Evolutionary conservation across 2,329 filamentous ascomycete species (phyloP).

Genomic region (Xenoacremonium recifei): DNA sequence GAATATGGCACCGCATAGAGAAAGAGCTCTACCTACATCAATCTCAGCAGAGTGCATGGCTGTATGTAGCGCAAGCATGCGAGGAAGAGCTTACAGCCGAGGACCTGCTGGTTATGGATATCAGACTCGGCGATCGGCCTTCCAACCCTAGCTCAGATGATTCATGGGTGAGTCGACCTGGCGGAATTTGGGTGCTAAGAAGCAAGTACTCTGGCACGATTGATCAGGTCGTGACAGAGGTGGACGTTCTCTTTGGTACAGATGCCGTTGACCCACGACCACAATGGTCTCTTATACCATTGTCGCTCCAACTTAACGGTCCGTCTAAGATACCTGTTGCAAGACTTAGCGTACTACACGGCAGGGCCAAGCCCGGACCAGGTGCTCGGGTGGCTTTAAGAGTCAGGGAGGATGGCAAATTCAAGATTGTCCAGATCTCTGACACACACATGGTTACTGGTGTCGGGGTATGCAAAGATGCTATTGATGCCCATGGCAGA

Average conservation of each 20-base stretch:
- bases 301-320: constrained; percentile 33
- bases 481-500: constrained; percentile 31
- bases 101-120: constrained; percentile 59
- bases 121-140: constrained; percentile 56
- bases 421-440: constrained; percentile 71
- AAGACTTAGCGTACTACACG: constrained; percentile 32
- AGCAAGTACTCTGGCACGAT: constrained; percentile 36
- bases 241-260: constrained; percentile 66
- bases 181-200: constrained; percentile 64
- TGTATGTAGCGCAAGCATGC: constrained; percentile 60
- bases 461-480: constrained; percentile 28
- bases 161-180: constrained; percentile 62
- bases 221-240: constrained; percentile 54
- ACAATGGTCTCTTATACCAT: constrained; percentile 31
- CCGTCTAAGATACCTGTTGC: constrained; percentile 31
- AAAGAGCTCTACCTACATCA: constrained; percentile 68
- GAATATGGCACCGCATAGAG: constrained; percentile 61
- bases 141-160: constrained; percentile 8
- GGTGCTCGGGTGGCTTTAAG: constrained; percentile 34
- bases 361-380: constrained; percentile 23
- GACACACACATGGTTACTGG: constrained; percentile 32
- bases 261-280: constrained; percentile 32
- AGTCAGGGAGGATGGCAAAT: constrained; percentile 65
- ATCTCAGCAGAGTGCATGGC: constrained; percentile 60
- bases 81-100: constrained; percentile 64